phyloP scores from a whole-genome alignment of 148 eudicot genomes.

The Rheum nobile region DNA sequence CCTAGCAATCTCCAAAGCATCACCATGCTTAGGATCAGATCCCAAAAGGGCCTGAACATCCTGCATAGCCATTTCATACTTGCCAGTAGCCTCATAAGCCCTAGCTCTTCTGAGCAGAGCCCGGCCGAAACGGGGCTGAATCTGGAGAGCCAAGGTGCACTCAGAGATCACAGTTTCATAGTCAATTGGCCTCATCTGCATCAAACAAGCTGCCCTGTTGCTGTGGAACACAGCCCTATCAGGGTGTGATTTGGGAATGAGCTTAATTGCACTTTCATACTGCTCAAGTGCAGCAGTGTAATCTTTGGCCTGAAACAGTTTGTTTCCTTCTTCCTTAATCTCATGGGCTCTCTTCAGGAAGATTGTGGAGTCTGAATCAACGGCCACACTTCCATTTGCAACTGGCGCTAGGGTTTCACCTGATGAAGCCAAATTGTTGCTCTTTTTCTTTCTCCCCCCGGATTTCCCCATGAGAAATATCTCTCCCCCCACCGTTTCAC shows the following conservation, averaged over 20 bases:
- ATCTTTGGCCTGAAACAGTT: conserved; percentile 59
- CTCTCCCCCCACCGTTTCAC: neutral
- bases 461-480: conserved; percentile 69
- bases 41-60: conserved; percentile 57
- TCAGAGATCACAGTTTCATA: conserved; percentile 65
- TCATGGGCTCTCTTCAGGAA: conserved; percentile 78
- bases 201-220: conserved; percentile 89
- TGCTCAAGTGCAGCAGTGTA: conserved; percentile 66
- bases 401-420: neutral
- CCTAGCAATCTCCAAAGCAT: conserved; percentile 61
- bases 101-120: conserved; percentile 81
- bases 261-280: conserved; percentile 79
- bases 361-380: conserved; percentile 52
- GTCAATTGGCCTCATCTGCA: conserved; percentile 91
- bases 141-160: conserved; percentile 75
- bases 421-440: conserved; percentile 17
- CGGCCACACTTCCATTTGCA: conserved; percentile 30
- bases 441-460: conserved; percentile 80
- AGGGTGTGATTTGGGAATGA: conserved; percentile 60
- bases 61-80: conserved; percentile 66
- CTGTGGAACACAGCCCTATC: conserved; percentile 88
- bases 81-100: conserved; percentile 71
- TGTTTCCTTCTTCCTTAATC: conserved; percentile 83
- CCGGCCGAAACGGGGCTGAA: conserved; percentile 61
- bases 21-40: conserved; percentile 59